Percentiles rank a stretch among this genome's conserved stretches.
Conservation (phyloP, 805 yeast genomes). For the Wickerhamiella domercqiae region DNA sequence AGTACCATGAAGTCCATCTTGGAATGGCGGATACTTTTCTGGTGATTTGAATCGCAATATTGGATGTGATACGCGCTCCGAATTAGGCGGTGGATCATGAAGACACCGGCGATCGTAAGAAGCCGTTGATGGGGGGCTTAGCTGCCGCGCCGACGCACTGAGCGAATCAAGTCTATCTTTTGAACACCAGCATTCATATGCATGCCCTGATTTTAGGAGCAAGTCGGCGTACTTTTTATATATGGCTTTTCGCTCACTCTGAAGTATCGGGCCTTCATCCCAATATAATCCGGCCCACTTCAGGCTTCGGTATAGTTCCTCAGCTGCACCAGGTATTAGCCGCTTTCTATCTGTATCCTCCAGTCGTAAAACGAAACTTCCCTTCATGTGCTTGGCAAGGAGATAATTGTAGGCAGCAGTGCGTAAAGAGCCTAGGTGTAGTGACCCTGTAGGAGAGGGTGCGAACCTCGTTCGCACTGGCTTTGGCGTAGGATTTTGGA, state of each 20-base stretch:
- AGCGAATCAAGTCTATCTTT: conserved; percentile 57
- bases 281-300: conserved; percentile 58
- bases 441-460: conserved; percentile 91
- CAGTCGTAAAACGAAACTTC: conserved; percentile 63
- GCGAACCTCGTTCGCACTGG: conserved; percentile 89
- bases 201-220: conserved; percentile 48
- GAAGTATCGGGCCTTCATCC: conserved; percentile 80
- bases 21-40: conserved; percentile 44
- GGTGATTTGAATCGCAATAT: conserved; percentile 74
- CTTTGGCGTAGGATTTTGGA: no score
- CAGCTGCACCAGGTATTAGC: conserved; percentile 67
- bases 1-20: conserved; percentile 65
- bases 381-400: conserved; percentile 63
- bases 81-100: conserved; percentile 29
- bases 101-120: conserved; percentile 79
- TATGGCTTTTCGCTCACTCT: conserved; percentile 59
- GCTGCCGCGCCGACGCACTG: conserved; percentile 53
- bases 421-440: conserved; percentile 87
- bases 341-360: conserved; percentile 90
- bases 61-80: conserved; percentile 23
- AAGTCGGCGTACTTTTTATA: conserved; percentile 45
- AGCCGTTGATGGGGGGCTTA: conserved; percentile 81
- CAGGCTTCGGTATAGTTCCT: conserved; percentile 58
- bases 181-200: conserved; percentile 78
- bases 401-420: conserved; percentile 86